A percentile compares a stretch with the other conserved stretches of the same genome.
These are phyloP conservation scores for Primulina eburnea DNA, from an alignment of 257 asterid species.

Conservation along the genomic window DNA sequence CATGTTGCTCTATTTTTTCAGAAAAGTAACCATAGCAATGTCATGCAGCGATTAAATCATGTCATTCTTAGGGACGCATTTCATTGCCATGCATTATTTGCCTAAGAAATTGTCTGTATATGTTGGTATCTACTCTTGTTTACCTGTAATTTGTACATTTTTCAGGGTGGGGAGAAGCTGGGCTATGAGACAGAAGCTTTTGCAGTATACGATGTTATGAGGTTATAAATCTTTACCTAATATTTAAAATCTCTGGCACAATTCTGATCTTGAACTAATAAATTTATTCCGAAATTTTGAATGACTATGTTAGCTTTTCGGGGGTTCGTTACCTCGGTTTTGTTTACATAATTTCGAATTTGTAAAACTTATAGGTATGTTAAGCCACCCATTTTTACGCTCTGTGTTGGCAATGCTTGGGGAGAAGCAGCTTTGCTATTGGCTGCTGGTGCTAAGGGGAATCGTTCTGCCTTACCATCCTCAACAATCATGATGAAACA, in stretches of 20 bases:
- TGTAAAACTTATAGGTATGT: slow-evolving; percentile 51
- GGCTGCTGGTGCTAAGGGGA: slow-evolving; percentile 97
- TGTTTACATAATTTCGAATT: slow-evolving; percentile 15
- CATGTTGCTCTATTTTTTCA: background rate
- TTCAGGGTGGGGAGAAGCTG: slow-evolving; percentile 84
- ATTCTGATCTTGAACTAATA: slow-evolving; percentile 9
- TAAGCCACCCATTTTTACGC: slow-evolving; percentile 85
- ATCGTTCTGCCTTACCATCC: slow-evolving; percentile 93
- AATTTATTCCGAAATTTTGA: slow-evolving; percentile 20
- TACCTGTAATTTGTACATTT: slow-evolving; percentile 17
- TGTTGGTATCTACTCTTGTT: slow-evolving; percentile 4
- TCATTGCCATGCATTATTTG: background rate
- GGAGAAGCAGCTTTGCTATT: slow-evolving; percentile 96
- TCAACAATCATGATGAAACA: slow-evolving; percentile 93
- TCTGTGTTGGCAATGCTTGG: slow-evolving; percentile 99
- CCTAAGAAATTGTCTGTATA: background rate
- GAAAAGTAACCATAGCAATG: background rate
- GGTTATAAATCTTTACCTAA: slow-evolving; percentile 38
- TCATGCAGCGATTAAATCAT: background rate
- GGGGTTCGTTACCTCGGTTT: slow-evolving; percentile 8
- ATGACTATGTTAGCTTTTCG: slow-evolving; percentile 1
- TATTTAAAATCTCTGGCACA: background rate
- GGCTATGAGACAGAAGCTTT: slow-evolving; percentile 96
- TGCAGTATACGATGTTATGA: slow-evolving; percentile 88
- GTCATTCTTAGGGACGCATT: background rate